A percentile compares a stretch with the other conserved stretches of the same genome.
Evolutionary conservation across 192 early-diverging fungal genomes (phyloP).

Genomic region (Backusella circina): DNA sequence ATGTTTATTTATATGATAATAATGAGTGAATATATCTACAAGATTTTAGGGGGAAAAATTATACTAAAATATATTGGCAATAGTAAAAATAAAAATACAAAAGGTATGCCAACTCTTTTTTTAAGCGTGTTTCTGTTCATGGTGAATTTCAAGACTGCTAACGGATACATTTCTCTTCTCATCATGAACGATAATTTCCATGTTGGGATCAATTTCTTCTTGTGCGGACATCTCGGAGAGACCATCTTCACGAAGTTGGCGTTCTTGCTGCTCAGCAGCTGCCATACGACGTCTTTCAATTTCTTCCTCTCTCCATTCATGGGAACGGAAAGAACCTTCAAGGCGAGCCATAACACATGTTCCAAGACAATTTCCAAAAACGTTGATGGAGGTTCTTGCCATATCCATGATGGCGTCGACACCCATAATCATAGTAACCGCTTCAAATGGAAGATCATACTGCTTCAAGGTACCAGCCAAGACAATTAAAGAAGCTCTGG

Average conservation of each 20-base stretch:
- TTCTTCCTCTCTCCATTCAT: constrained; percentile 36
- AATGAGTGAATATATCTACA: not conserved
- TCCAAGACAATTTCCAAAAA: constrained; percentile 69
- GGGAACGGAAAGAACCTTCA: constrained; percentile 65
- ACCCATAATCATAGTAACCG: constrained; percentile 61
- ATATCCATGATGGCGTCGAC: constrained; percentile 78
- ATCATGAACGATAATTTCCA: not conserved
- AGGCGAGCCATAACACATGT: constrained; percentile 59
- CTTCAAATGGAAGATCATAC: constrained; percentile 55
- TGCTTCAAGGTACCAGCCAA: constrained; percentile 47
- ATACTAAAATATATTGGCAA: not conserved
- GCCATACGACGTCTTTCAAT: constrained; percentile 8
- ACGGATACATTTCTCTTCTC: not conserved
- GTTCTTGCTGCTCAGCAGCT: not conserved
- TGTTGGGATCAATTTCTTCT: not conserved
- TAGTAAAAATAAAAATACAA: not conserved
- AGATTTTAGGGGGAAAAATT: not conserved
- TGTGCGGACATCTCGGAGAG: not conserved
- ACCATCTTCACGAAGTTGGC: not conserved
- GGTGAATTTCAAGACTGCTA: not conserved
- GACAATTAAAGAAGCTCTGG: constrained; percentile 57
- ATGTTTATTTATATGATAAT: no score
- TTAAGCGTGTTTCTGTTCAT: not conserved
- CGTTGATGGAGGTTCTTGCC: constrained; percentile 66
- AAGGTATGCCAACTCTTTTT: not conserved